These are phyloP conservation scores for Phalaenopsis aphrodite DNA, from an alignment of 106 monocot species.

Conservation along the genomic window DNA sequence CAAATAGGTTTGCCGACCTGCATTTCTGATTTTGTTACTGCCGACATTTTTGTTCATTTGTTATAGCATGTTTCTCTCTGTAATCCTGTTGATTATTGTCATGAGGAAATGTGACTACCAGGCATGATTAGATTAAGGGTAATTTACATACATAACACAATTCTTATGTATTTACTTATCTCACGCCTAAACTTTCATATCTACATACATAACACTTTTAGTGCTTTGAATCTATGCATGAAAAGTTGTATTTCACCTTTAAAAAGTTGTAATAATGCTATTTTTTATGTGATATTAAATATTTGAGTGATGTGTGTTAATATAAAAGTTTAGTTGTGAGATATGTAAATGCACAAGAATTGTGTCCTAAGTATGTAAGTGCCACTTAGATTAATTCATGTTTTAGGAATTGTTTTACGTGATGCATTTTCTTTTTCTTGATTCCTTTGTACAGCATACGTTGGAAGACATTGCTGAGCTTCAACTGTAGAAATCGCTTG, in stretches of 20 bases:
- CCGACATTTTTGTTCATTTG: background rate
- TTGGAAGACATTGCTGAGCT: conserved; percentile 93
- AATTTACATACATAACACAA: no score
- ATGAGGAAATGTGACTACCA: background rate
- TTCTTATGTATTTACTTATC: no score
- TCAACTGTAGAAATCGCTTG: conserved; percentile 96
- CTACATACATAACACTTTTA: no score
- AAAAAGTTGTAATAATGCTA: no score
- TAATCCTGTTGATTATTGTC: background rate
- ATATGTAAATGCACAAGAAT: no score
- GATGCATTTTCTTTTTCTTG: background rate
- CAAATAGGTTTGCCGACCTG: conserved; percentile 57
- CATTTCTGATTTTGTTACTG: background rate
- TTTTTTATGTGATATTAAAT: no score
- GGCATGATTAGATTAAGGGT: background rate
- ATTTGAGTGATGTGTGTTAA: no score
- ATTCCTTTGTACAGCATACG: conserved; percentile 56
- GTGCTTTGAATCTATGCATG: no score
- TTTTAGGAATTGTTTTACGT: background rate
- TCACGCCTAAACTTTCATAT: no score
- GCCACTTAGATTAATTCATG: background rate
- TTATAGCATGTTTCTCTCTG: background rate
- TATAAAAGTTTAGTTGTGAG: no score
- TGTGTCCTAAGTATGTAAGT: no score
- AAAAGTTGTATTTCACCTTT: no score